Evolutionary conservation across 208 protist species (phyloP).

Genomic region (Angomonas deanei): DNA sequence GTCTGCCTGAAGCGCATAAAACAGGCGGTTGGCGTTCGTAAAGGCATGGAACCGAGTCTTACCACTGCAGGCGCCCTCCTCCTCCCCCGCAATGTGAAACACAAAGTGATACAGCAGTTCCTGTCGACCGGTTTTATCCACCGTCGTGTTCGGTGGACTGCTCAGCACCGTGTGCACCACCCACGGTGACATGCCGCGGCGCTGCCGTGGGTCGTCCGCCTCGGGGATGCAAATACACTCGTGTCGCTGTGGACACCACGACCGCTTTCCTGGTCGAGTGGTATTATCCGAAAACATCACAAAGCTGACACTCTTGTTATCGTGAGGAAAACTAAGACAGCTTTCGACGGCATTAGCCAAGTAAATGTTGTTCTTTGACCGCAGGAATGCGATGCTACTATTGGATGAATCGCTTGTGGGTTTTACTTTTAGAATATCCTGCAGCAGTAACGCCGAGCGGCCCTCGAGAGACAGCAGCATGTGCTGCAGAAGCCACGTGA

Average conservation of each 20-base stretch:
- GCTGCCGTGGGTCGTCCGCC: slow-evolving; percentile 22
- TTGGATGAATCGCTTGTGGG: no score
- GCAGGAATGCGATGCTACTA: neutral
- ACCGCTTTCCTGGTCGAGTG: slow-evolving; percentile 35
- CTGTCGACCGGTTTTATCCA: slow-evolving; percentile 11
- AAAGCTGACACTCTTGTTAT: slow-evolving; percentile 34
- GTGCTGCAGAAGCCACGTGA: slow-evolving; percentile 62
- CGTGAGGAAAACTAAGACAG: slow-evolving; percentile 24
- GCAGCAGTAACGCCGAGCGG: slow-evolving; percentile 55
- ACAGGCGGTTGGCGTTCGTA: slow-evolving; percentile 29
- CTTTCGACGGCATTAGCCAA: neutral
- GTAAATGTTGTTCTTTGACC: neutral
- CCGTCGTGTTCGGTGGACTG: slow-evolving; percentile 17
- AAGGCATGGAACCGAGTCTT: slow-evolving; percentile 26
- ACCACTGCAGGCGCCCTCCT: neutral
- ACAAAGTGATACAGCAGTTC: slow-evolving; percentile 42
- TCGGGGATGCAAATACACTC: slow-evolving; percentile 23
- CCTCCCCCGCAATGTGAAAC: slow-evolving; percentile 42
- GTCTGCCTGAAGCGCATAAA: slow-evolving; percentile 54
- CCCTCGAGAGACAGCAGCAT: slow-evolving; percentile 54
- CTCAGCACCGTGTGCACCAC: slow-evolving; percentile 66
- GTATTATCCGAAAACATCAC: slow-evolving; percentile 66
- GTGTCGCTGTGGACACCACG: slow-evolving; percentile 38
- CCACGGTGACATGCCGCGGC: slow-evolving; percentile 51
- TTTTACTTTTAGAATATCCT: slow-evolving; percentile 32